Conservation (phyloP, 129 eudicot genomes). For the Saposhnikovia divaricata region DNA sequence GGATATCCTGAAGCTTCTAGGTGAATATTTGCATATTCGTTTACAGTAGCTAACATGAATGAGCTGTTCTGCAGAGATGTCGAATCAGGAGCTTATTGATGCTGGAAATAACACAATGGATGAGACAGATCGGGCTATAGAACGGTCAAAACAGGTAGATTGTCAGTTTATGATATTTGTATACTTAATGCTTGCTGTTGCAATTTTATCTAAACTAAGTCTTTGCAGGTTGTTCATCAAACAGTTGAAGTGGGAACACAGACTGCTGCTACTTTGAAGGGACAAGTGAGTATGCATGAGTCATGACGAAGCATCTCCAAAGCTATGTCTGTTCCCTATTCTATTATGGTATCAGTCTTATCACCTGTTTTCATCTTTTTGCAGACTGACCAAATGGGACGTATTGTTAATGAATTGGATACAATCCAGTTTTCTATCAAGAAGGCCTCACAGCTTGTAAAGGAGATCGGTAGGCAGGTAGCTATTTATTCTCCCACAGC, state of each 20-base stretch:
- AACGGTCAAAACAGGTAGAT: constrained; percentile 83
- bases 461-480: constrained; percentile 99
- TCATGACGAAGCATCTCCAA: not conserved
- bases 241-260: constrained; percentile 94
- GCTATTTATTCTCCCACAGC: not conserved
- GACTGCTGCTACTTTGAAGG: constrained; percentile 84
- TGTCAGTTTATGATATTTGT: not conserved
- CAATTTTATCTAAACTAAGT: constrained; percentile 14
- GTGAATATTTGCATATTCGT: not conserved
- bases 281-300: constrained; percentile 54
- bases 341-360: not conserved
- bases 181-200: not conserved
- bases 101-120: constrained; percentile 83
- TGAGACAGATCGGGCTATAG: constrained; percentile 97
- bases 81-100: constrained; percentile 81
- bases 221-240: constrained; percentile 76
- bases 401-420: constrained; percentile 84
- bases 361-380: constrained; percentile 2
- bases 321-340: not conserved
- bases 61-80: constrained; percentile 55
- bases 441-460: constrained; percentile 95
- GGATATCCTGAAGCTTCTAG: not conserved
- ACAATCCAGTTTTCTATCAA: constrained; percentile 89
- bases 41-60: not conserved
- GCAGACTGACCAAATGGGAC: constrained; percentile 98